phyloP scores from a whole-genome alignment of 106 monocot species.

The Allium cepa region DNA sequence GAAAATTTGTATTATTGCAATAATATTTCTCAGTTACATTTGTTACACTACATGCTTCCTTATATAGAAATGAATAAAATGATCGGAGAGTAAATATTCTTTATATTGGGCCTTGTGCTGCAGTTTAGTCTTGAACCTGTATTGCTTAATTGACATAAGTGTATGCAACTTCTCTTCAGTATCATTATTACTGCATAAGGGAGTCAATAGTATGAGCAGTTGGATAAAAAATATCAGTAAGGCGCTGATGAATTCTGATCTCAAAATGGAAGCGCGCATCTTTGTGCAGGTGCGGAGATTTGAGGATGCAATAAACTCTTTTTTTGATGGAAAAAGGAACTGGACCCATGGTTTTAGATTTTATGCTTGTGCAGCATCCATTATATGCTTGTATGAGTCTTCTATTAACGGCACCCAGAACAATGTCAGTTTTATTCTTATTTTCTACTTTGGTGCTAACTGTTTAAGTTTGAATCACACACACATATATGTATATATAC shows the following conservation, averaged over 20 bases:
- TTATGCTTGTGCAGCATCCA: conserved; percentile 86
- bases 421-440: conserved; percentile 89
- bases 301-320: conserved; percentile 85
- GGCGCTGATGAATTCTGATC: conserved; percentile 77
- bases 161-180: no score
- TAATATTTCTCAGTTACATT: no score
- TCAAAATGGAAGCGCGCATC: conserved; percentile 94
- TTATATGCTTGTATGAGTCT: conserved; percentile 93
- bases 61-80: no score
- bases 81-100: no score
- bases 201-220: conserved; percentile 93
- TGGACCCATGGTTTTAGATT: conserved; percentile 93
- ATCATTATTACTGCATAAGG: conserved; percentile 49
- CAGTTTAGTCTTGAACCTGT: no score
- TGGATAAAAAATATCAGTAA: conserved; percentile 78
- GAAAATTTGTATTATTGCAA: no score
- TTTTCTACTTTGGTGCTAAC: conserved; percentile 80
- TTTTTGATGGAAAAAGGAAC: conserved; percentile 84
- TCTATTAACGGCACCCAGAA: conserved; percentile 89
- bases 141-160: no score
- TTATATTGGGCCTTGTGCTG: no score
- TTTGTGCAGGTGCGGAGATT: conserved; percentile 95
- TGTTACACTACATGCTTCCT: no score
- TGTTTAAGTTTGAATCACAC: not conserved
- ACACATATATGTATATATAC: no score